Base-by-base conservation (phyloP, 2,329 filamentous ascomycete species). In the Geosmithia morbida region DNA sequence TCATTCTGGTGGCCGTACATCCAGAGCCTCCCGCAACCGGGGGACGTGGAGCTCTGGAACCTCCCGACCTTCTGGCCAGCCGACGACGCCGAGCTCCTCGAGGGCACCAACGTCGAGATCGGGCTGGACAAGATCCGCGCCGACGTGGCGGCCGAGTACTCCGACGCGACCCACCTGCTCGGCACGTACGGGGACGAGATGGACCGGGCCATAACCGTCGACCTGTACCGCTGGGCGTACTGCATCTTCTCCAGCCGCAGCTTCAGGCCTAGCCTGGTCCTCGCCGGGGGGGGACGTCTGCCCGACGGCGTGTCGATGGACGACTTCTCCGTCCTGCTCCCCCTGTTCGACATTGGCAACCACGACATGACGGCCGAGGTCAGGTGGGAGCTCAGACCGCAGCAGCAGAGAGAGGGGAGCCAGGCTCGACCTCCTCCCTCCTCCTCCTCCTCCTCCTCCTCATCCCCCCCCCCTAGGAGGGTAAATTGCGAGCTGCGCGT, bases 1-100 rank as follows among this genome's bases (percentile, higher is more conserved):
- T 84, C 83, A 0, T 77, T 75, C 53, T 88, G 84, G 84, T 70
- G 67, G 58, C 72, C 79, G 1, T 88, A 88, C 61, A 75, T 87
- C 52, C 63, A 65, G 10, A 74, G 75, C 0, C 67, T 88, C 0
- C 83, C 84, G 1, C 75, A 78, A 50, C 80, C 81, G 33, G 33
- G 11, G 14, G 64, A 77, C 2, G 54, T 63, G 3, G 56, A 62
- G 5, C 57, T 61, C 1, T 72, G 83, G 66, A 68, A 65, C 1
- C 70, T 83, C 14, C 78, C 81, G 4, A 67, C 80, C 0, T 80
- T 79, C 53, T 87, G 83, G 74, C 67, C 72, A 0, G 67, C 72
- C 3, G 72, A 75, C 14, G 82, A 86, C 55, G 58, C 74, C 1
- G 70, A 71, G 46, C 67, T 77, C 29, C 66, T 83, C 3, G 65